A percentile compares a stretch with the other conserved stretches of the same genome.
These are phyloP conservation scores for Cercis canadensis DNA, from an alignment of 306 rosid genomes.

Conservation along the genomic window DNA sequence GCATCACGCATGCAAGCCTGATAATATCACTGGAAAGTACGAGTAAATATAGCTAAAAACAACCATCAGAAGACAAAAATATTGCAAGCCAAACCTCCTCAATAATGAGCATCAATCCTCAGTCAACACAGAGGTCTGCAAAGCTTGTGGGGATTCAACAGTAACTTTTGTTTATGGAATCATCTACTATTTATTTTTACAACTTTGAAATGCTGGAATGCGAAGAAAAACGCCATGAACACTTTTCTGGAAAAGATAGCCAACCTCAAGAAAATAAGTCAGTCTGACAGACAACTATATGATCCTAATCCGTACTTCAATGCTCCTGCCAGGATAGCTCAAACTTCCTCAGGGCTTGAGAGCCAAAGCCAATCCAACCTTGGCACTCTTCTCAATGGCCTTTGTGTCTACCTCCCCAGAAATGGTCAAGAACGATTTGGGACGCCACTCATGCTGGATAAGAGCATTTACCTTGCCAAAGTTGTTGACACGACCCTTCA, in stretches of 20 bases:
- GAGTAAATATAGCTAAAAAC: background rate
- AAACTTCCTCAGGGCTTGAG: conserved; percentile 74
- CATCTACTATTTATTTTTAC: conserved; percentile 43
- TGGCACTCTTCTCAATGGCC: conserved; percentile 89
- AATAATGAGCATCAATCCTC: background rate
- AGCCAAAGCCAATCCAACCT: conserved; percentile 81
- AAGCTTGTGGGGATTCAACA: conserved; percentile 16
- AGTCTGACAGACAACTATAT: conserved; percentile 43
- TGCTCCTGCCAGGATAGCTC: conserved; percentile 33
- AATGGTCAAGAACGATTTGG: conserved; percentile 80
- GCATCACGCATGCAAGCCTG: conserved; percentile 4
- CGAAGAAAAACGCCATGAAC: conserved; percentile 35
- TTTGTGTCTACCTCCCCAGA: conserved; percentile 93
- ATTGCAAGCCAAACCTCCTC: conserved; percentile 23
- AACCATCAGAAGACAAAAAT: background rate
- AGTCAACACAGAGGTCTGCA: conserved; percentile 20
- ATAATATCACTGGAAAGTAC: background rate
- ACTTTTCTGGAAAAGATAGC: conserved; percentile 27
- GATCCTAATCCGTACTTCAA: conserved; percentile 50
- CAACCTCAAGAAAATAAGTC: conserved; percentile 37
- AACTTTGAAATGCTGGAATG: conserved; percentile 36
- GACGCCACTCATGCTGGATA: conserved; percentile 97
- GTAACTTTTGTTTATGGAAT: conserved; percentile 37
- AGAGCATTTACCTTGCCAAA: conserved; percentile 76
- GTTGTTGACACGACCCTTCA: conserved; percentile 80